A percentile compares a stretch with the other conserved stretches of the same genome.
These are phyloP conservation scores for Cladosporium sp. DNA, from an alignment of 2,329 filamentous ascomycete species.

Conservation along the genomic window DNA sequence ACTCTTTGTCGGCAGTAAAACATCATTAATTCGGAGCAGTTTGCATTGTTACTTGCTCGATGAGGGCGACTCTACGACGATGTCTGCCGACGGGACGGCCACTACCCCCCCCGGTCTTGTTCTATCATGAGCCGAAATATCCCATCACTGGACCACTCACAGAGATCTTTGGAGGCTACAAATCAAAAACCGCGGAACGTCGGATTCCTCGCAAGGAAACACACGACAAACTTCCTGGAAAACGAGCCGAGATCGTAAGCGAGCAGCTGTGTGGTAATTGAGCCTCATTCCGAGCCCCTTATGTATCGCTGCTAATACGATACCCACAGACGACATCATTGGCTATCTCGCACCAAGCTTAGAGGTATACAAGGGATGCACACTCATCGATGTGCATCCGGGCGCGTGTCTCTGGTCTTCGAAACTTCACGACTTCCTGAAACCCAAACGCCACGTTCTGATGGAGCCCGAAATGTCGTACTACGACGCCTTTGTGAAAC, in stretches of 20 bases:
- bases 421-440: conserved; percentile 70
- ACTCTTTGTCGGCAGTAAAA: neutral
- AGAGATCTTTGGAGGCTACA: conserved; percentile 13
- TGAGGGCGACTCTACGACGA: conserved; percentile 10
- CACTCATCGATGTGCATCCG: conserved; percentile 79
- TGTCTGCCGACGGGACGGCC: neutral
- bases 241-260: conserved; percentile 41
- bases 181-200: neutral
- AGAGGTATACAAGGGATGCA: conserved; percentile 70
- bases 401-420: conserved; percentile 76
- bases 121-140: neutral
- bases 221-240: neutral
- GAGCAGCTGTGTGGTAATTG: conserved; percentile 37
- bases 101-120: neutral
- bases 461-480: conserved; percentile 67
- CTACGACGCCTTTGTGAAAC: conserved; percentile 62
- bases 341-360: conserved; percentile 69
- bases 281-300: neutral
- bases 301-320: neutral
- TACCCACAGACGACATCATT: conserved; percentile 63
- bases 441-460: conserved; percentile 80
- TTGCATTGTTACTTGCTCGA: neutral
- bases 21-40: neutral
- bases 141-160: conserved; percentile 8
- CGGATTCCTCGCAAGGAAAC: neutral